Percentiles rank a stretch among this genome's conserved stretches.
phyloP scores from a whole-genome alignment of 352 stramenopile species.

The Phytophthora meadii region DNA sequence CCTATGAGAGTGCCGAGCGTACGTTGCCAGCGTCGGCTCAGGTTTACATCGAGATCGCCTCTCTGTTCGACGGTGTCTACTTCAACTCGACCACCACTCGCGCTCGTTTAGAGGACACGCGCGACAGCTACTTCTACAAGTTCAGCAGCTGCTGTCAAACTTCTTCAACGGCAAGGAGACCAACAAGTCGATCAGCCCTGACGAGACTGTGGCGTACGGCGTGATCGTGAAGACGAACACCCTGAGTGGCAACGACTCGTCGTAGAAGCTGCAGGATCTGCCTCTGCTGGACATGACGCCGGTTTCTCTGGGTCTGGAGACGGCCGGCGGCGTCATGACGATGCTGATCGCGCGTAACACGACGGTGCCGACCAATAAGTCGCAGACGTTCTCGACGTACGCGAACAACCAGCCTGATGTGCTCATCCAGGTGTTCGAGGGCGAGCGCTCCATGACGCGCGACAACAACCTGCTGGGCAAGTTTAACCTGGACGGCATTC shows the following conservation, averaged over 20 bases:
- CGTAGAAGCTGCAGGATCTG: conserved; percentile 88
- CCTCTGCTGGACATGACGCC: conserved; percentile 90
- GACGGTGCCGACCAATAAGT: conserved; percentile 88
- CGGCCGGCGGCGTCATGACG: conserved; percentile 88
- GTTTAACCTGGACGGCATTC: conserved; percentile 88
- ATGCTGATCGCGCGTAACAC: conserved; percentile 88
- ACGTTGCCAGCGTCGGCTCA: background rate
- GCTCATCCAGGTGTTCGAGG: conserved; percentile 92
- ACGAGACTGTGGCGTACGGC: conserved; percentile 85
- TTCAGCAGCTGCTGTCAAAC: conserved; percentile 64
- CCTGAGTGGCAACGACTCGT: conserved; percentile 61
- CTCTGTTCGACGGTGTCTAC: background rate
- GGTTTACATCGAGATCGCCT: background rate
- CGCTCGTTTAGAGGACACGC: conserved; percentile 91
- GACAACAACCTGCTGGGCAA: conserved; percentile 93
- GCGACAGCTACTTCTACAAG: conserved; percentile 91
- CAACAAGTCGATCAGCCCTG: conserved; percentile 83
- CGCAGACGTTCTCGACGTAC: conserved; percentile 89
- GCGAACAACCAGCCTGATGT: conserved; percentile 88
- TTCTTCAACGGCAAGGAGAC: conserved; percentile 79
- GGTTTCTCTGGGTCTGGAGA: conserved; percentile 88
- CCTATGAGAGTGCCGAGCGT: background rate
- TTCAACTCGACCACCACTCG: conserved; percentile 86
- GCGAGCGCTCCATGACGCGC: conserved; percentile 94
- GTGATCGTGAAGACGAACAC: conserved; percentile 74